These are phyloP conservation scores for Rhodosporidiobolus odoratus DNA, from an alignment of 768 basidiomycete species.

Conservation along the genomic window DNA sequence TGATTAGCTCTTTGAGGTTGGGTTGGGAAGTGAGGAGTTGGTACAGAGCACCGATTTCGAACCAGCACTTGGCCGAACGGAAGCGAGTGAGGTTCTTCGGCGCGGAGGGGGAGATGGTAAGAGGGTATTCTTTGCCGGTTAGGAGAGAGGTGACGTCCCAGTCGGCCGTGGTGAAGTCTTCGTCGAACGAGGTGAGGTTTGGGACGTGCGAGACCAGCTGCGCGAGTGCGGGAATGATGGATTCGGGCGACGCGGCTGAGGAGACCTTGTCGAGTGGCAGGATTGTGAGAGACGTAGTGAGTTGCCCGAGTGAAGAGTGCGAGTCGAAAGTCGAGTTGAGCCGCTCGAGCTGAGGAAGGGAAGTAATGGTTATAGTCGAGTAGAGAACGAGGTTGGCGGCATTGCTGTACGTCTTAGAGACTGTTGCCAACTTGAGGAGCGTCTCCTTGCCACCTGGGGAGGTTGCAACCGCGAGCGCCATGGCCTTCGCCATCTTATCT, in stretches of 20 bases:
- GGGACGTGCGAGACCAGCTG: slow-evolving; percentile 1
- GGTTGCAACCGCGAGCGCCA: not conserved
- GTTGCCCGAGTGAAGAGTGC: not conserved
- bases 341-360: not conserved
- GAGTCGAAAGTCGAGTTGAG: not conserved
- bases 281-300: not conserved
- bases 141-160: slow-evolving; percentile 9
- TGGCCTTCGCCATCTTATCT: not conserved
- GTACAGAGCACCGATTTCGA: slow-evolving; percentile 19
- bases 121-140: not conserved
- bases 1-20: not conserved
- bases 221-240: not conserved
- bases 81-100: not conserved
- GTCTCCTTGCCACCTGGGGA: not conserved
- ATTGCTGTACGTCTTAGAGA: not conserved
- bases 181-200: not conserved
- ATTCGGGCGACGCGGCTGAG: not conserved
- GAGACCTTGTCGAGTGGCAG: slow-evolving; percentile 3
- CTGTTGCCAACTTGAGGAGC: not conserved
- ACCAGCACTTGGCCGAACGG: slow-evolving; percentile 12
- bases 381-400: not conserved
- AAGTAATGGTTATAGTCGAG: not conserved
- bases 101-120: not conserved
- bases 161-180: slow-evolving; percentile 13
- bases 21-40: slow-evolving; percentile 1